Evolutionary conservation across 306 rosid genomes (phyloP).

Genomic region (Luffa acutangula): DNA sequence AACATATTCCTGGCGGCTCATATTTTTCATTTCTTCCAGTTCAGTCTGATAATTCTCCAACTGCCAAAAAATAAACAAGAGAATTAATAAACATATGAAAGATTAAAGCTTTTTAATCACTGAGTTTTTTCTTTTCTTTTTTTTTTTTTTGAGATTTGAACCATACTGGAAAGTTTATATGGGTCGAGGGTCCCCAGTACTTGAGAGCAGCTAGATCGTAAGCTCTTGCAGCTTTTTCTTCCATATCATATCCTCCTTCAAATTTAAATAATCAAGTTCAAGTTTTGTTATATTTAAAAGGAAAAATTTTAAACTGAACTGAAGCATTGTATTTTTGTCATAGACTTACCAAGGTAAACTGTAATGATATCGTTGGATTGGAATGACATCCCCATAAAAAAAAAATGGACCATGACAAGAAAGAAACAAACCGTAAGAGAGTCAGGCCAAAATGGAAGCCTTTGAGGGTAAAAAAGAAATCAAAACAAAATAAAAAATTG

Average conservation of each 20-base stretch:
- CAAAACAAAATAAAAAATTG: background rate
- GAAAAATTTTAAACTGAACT: too few relatives aligned
- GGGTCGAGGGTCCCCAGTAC: constrained; percentile 71
- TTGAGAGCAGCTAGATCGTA: constrained; percentile 69
- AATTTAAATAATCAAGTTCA: background rate
- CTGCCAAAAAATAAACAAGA: background rate
- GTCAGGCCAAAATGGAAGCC: background rate
- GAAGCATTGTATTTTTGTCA: too few relatives aligned
- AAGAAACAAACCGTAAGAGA: background rate
- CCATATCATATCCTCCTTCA: constrained; percentile 73
- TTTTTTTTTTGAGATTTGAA: background rate
- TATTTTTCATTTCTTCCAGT: constrained; percentile 17
- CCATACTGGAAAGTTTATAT: constrained; percentile 52
- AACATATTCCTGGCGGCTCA: constrained; percentile 19
- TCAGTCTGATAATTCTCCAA: constrained; percentile 16
- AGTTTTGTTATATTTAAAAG: background rate
- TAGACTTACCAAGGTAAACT: constrained; percentile 13
- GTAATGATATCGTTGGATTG: background rate
- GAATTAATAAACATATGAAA: background rate
- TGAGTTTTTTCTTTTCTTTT: background rate
- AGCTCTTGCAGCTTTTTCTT: constrained; percentile 70
- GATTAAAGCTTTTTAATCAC: background rate
- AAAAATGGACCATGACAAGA: background rate
- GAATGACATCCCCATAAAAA: background rate
- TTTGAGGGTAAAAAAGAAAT: background rate